These are phyloP conservation scores for Pythium periplocum DNA, from an alignment of 352 stramenopile genomes.

Conservation along the genomic window DNA sequence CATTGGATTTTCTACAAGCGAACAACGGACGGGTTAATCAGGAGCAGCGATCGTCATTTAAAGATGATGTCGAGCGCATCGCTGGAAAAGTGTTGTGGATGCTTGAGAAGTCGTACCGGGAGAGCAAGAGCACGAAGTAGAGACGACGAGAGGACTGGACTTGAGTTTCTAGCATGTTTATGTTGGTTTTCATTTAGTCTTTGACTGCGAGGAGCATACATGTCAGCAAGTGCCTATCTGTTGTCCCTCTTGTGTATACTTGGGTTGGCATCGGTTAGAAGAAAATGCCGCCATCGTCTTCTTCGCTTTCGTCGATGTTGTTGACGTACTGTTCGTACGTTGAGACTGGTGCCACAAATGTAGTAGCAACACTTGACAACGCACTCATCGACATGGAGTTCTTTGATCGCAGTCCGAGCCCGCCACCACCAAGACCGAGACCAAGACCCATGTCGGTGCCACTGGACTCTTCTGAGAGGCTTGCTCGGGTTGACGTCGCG, in stretches of 20 bases:
- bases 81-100: too few relatives aligned
- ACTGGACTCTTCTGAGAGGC: slow-evolving; percentile 5
- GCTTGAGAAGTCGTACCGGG: too few relatives aligned
- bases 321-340: slow-evolving; percentile 87
- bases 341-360: slow-evolving; percentile 58
- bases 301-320: slow-evolving; percentile 78
- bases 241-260: slow-evolving; percentile 4
- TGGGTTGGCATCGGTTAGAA: slow-evolving; percentile 42
- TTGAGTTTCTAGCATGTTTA: neutral
- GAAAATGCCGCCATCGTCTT: slow-evolving; percentile 82
- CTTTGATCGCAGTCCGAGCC: slow-evolving; percentile 27
- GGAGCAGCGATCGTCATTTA: too few relatives aligned
- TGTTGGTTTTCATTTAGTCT: slow-evolving; percentile 5
- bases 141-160: too few relatives aligned
- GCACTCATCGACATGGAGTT: slow-evolving; percentile 86
- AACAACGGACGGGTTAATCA: too few relatives aligned
- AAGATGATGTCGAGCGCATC: too few relatives aligned
- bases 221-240: neutral
- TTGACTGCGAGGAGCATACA: too few relatives aligned
- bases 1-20: too few relatives aligned
- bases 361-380: slow-evolving; percentile 54
- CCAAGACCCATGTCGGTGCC: slow-evolving; percentile 3
- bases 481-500: slow-evolving; percentile 8
- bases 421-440: slow-evolving; percentile 9
- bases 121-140: too few relatives aligned